Evolutionary conservation across 2,329 filamentous ascomycete species (phyloP).

Genomic region (Colletotrichum costaricense): DNA sequence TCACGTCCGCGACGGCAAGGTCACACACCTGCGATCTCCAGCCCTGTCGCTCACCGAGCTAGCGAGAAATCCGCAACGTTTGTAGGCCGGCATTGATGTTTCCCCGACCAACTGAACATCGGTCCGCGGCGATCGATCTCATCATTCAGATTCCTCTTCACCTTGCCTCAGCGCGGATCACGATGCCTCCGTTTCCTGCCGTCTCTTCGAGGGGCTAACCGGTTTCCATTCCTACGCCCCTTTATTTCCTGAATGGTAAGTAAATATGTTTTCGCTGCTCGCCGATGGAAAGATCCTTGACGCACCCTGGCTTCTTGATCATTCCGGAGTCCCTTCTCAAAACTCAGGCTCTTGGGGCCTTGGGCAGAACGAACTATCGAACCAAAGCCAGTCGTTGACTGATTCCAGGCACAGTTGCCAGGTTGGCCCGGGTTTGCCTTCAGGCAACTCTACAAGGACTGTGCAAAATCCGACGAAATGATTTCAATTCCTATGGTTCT

Average conservation of each 20-base stretch:
- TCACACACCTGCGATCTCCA: background rate
- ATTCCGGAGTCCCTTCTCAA: background rate
- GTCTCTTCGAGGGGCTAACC: background rate
- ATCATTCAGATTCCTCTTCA: background rate
- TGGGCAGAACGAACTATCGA: background rate
- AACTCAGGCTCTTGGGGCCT: background rate
- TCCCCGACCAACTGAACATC: constrained; percentile 1
- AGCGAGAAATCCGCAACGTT: background rate
- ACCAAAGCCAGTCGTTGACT: background rate
- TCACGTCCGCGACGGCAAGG: constrained; percentile 1
- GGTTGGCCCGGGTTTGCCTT: background rate
- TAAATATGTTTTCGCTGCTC: background rate
- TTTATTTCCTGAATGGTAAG: background rate
- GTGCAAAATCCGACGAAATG: constrained; percentile 4
- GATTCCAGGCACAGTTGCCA: background rate
- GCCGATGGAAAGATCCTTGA: background rate
- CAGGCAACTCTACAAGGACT: background rate
- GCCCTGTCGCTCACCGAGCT: background rate
- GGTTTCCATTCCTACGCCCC: background rate
- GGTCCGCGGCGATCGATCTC: background rate
- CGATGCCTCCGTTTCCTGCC: background rate
- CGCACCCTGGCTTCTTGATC: background rate
- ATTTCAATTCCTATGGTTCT: constrained; percentile 28
- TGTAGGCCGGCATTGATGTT: background rate
- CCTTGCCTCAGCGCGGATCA: constrained; percentile 13